phyloP scores from a whole-genome alignment of 2,329 filamentous ascomycete species.

The Lasiodiplodia theobromae region DNA sequence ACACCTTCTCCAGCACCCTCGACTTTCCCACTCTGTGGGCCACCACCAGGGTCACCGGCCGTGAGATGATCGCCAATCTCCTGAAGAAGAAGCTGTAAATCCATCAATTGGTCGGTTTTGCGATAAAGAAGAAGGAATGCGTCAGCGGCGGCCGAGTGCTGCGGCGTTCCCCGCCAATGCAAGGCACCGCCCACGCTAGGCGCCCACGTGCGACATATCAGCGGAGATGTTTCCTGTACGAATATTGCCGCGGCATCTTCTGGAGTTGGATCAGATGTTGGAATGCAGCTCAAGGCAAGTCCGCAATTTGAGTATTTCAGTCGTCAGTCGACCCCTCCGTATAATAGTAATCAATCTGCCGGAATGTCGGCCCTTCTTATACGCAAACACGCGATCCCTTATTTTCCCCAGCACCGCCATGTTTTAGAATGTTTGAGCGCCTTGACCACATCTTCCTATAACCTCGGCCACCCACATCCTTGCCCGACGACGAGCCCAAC shows the following conservation, averaged over 20 bases:
- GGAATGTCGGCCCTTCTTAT: conserved; percentile 1
- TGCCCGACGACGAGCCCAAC: not conserved
- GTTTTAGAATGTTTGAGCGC: conserved; percentile 13
- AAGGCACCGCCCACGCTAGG: conserved; percentile 8
- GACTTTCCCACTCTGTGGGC: conserved; percentile 86
- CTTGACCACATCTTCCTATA: not conserved
- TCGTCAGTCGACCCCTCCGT: not conserved
- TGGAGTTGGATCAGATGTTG: not conserved
- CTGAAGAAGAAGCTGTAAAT: conserved; percentile 71
- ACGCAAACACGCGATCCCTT: not conserved
- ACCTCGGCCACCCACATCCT: not conserved
- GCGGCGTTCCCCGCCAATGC: not conserved
- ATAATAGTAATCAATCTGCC: not conserved
- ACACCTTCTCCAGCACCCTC: conserved; percentile 79
- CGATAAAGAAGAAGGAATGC: not conserved
- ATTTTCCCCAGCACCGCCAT: not conserved
- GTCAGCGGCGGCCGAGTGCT: not conserved
- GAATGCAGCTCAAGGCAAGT: not conserved
- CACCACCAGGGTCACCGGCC: conserved; percentile 75
- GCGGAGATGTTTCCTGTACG: conserved; percentile 4
- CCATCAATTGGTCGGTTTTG: not conserved
- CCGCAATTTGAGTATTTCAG: not conserved
- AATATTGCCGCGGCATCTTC: not conserved
- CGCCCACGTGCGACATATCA: not conserved
- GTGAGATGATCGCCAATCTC: conserved; percentile 79